A percentile compares a stretch with the other conserved stretches of the same genome.
phyloP scores from a whole-genome alignment of 805 yeast species.

The Cyberlindnera subsufficiens region DNA sequence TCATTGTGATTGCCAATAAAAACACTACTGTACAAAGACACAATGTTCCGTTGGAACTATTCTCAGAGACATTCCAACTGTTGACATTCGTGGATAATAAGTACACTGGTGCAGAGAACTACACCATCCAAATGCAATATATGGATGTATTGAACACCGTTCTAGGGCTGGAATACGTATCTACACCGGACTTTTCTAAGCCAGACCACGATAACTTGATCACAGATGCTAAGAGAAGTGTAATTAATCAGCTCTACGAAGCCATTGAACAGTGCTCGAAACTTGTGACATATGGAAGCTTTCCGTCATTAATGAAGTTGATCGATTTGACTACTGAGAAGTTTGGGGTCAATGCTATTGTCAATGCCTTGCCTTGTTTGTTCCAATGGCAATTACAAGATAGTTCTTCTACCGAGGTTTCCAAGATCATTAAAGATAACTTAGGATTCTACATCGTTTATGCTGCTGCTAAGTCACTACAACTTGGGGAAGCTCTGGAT shows the following conservation, averaged over 20 bases:
- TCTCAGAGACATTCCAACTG: constrained; percentile 17
- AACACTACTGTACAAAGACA: constrained; percentile 20
- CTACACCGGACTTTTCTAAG: constrained; percentile 5
- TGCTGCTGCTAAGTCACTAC: constrained; percentile 8
- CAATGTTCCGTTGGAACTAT: constrained; percentile 20
- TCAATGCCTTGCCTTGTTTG: constrained; percentile 40
- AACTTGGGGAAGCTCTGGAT: constrained; percentile 7
- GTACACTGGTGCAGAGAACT: constrained; percentile 1
- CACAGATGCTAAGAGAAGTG: constrained; percentile 13
- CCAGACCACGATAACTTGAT: constrained; percentile 18
- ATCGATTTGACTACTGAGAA: constrained; percentile 22
- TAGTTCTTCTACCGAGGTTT: background rate
- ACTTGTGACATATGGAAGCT: constrained; percentile 2
- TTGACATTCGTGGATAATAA: constrained; percentile 4
- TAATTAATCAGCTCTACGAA: constrained; percentile 19
- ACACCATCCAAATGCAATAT: constrained; percentile 13
- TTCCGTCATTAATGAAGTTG: constrained; percentile 4
- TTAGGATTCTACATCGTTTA: constrained; percentile 14
- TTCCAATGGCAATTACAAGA: constrained; percentile 34
- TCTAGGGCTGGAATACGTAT: constrained; percentile 16
- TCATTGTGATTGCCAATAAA: constrained; percentile 12
- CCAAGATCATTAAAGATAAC: constrained; percentile 15
- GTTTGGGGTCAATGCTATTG: constrained; percentile 42
- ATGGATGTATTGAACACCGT: constrained; percentile 13
- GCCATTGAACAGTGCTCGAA: constrained; percentile 11